phyloP scores from a whole-genome alignment of 306 rosid species.

The Gillenia trifoliata region DNA sequence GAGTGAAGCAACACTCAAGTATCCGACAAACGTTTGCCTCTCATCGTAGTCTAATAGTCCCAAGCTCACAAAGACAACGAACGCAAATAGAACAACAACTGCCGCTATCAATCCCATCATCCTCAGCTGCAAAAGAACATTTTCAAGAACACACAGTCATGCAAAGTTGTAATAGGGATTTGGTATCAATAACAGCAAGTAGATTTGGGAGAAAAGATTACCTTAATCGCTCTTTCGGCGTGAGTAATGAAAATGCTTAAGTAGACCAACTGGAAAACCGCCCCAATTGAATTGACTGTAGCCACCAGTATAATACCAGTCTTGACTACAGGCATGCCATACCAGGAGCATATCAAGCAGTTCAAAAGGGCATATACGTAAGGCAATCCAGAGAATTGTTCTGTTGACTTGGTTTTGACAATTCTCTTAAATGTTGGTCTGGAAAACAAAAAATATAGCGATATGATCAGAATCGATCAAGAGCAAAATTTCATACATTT shows the following conservation, averaged over 20 bases:
- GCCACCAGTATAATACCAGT: constrained; percentile 31
- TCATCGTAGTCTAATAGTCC: constrained; percentile 9
- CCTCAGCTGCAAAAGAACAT: constrained; percentile 25
- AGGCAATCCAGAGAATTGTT: constrained; percentile 42
- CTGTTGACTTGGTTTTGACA: constrained; percentile 34
- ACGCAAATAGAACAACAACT: constrained; percentile 13
- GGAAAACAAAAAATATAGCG: not conserved
- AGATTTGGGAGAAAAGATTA: not conserved
- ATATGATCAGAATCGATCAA: not conserved
- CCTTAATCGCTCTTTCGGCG: constrained; percentile 25
- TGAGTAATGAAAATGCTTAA: constrained; percentile 18
- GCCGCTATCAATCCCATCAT: constrained; percentile 28
- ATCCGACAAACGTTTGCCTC: constrained; percentile 28
- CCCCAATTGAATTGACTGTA: constrained; percentile 39
- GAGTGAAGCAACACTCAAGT: constrained; percentile 32
- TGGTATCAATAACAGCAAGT: not conserved
- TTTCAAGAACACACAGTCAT: not conserved
- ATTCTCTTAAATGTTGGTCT: constrained; percentile 43
- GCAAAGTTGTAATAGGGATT: not conserved
- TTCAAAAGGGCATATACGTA: constrained; percentile 34
- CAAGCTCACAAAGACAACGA: constrained; percentile 21
- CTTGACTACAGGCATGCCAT: constrained; percentile 22
- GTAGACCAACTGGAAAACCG: constrained; percentile 32
- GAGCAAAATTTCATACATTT: not conserved
- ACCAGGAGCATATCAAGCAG: constrained; percentile 42